Percentiles rank a stretch among this genome's conserved stretches.
phyloP scores from a whole-genome alignment of 2,329 filamentous ascomycete genomes.

The Penicillium psychrosexuale region DNA sequence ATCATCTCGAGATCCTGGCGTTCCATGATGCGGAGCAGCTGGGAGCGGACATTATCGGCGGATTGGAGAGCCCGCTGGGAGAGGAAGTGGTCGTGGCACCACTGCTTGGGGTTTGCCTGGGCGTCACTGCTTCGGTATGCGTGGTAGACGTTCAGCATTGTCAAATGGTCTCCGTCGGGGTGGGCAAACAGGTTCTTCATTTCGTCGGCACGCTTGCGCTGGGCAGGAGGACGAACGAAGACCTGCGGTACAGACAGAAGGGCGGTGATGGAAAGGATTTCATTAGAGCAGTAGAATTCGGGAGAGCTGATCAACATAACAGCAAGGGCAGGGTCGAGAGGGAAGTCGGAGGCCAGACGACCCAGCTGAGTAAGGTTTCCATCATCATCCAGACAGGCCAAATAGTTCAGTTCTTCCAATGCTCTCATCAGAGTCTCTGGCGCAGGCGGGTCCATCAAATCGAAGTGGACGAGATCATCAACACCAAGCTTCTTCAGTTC shows the following conservation, averaged over 20 bases:
- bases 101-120: constrained; percentile 73
- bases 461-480: constrained; percentile 94
- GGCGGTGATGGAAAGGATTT: constrained; percentile 91
- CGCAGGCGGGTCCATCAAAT: constrained; percentile 96
- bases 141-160: constrained; percentile 95
- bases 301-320: constrained; percentile 98
- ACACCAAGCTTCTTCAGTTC: constrained; percentile 97
- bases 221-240: constrained; percentile 80
- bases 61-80: constrained; percentile 84
- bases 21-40: constrained; percentile 97
- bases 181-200: constrained; percentile 96
- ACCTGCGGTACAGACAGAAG: constrained; percentile 92
- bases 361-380: constrained; percentile 87
- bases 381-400: constrained; percentile 94
- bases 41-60: constrained; percentile 87
- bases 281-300: constrained; percentile 98
- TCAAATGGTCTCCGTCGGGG: constrained; percentile 89
- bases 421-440: constrained; percentile 98
- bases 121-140: constrained; percentile 79
- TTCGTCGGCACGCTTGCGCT: constrained; percentile 88
- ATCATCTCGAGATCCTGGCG: constrained; percentile 79
- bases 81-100: constrained; percentile 97
- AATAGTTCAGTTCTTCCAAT: constrained; percentile 93
- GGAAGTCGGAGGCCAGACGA: constrained; percentile 87
- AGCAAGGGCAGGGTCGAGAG: constrained; percentile 86